A percentile compares a stretch with the other conserved stretches of the same genome.
These are phyloP conservation scores for Aspergillus sp. DNA, from an alignment of 2,329 filamentous ascomycete species.

Conservation along the genomic window DNA sequence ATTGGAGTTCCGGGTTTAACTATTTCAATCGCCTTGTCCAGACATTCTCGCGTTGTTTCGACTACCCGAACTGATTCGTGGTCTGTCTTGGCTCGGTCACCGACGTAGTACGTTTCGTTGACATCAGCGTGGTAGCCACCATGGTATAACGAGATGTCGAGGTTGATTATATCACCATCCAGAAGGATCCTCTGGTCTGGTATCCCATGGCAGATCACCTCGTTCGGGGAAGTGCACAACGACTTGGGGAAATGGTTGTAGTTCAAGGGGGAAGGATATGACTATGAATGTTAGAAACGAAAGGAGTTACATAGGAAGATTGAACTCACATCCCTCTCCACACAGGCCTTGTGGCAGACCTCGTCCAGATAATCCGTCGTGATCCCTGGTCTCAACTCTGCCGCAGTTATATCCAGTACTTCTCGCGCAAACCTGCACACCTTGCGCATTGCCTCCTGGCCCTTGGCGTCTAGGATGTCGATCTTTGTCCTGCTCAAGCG, in stretches of 20 bases:
- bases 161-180: slow-evolving; percentile 91
- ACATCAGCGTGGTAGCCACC: slow-evolving; percentile 88
- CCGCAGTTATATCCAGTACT: slow-evolving; percentile 82
- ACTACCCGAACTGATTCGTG: slow-evolving; percentile 80
- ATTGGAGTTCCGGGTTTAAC: slow-evolving; percentile 87
- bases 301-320: background rate
- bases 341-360: slow-evolving; percentile 83
- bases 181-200: slow-evolving; percentile 78
- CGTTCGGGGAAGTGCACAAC: slow-evolving; percentile 86
- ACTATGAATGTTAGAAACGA: slow-evolving; percentile 49
- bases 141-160: slow-evolving; percentile 88
- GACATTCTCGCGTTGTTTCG: slow-evolving; percentile 78
- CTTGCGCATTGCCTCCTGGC: slow-evolving; percentile 82
- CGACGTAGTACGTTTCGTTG: slow-evolving; percentile 95
- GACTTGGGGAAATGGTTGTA: slow-evolving; percentile 94
- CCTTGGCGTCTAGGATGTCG: slow-evolving; percentile 70
- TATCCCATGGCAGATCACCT: slow-evolving; percentile 95
- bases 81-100: slow-evolving; percentile 74
- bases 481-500: slow-evolving; percentile 71
- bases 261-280: slow-evolving; percentile 89
- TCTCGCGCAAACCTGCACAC: slow-evolving; percentile 79
- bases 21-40: slow-evolving; percentile 78
- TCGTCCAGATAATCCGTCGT: slow-evolving; percentile 90
- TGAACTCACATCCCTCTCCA: slow-evolving; percentile 71
- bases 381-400: slow-evolving; percentile 75